Evolutionary conservation across 176 grass and related monocot genomes (phyloP).

Genomic region (Thinopyrum elongatum): DNA sequence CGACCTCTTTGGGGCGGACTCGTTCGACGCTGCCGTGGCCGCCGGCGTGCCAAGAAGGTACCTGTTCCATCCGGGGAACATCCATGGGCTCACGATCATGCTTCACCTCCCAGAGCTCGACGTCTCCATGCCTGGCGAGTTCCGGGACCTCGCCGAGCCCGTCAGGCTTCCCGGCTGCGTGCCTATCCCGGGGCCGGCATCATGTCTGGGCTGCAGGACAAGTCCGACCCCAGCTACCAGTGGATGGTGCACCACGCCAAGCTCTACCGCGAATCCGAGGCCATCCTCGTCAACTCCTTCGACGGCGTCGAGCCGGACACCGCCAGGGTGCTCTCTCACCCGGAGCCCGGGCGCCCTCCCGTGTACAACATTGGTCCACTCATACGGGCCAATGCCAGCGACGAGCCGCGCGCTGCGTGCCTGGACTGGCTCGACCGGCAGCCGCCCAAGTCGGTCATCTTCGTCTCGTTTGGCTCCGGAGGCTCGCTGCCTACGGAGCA

Average conservation of each 20-base stretch:
- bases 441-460: conserved; percentile 31
- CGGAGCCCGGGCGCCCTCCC: background rate
- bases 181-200: conserved; percentile 36
- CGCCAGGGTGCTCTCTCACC: background rate
- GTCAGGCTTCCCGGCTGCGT: conserved; percentile 27
- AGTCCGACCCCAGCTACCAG: conserved; percentile 27
- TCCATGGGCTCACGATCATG: conserved; percentile 28
- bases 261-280: conserved; percentile 25
- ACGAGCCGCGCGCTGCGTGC: conserved; percentile 19
- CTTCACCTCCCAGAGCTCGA: too few relatives aligned
- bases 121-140: background rate
- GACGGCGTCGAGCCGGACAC: conserved; percentile 43
- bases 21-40: background rate
- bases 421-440: conserved; percentile 50
- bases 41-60: conserved; percentile 21
- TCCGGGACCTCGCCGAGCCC: background rate
- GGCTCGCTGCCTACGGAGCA: conserved; percentile 23
- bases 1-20: too few relatives aligned
- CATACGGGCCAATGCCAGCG: conserved; percentile 4
- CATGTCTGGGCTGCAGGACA: conserved; percentile 40
- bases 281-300: conserved; percentile 64
- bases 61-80: conserved; percentile 57
- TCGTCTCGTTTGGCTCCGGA: conserved; percentile 50
- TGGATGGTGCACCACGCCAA: conserved; percentile 47
- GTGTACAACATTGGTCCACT: conserved; percentile 46